Percentiles rank a stretch among this genome's conserved stretches.
These are phyloP conservation scores for Radiomyces spectabilis DNA, from an alignment of 192 early-diverging fungal species.

Conservation along the genomic window DNA sequence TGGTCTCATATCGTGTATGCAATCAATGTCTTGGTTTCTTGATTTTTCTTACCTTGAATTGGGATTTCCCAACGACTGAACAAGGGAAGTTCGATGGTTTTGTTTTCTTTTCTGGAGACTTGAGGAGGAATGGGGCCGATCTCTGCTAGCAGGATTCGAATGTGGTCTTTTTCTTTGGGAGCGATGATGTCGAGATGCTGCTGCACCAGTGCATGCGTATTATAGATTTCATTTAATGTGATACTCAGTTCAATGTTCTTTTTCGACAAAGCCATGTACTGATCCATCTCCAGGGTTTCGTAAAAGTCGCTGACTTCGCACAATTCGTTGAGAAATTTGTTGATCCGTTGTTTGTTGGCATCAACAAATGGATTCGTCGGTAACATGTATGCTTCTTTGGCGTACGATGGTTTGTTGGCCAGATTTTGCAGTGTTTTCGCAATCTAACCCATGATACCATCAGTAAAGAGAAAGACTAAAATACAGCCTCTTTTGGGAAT, in stretches of 20 bases:
- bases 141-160: constrained; percentile 74
- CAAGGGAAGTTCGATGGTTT: constrained; percentile 60
- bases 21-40: neutral
- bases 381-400: constrained; percentile 91
- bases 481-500: too few species aligned
- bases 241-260: constrained; percentile 86
- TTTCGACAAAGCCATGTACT: constrained; percentile 92
- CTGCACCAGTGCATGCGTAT: constrained; percentile 77
- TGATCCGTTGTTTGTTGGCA: constrained; percentile 75
- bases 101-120: constrained; percentile 75
- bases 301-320: constrained; percentile 95
- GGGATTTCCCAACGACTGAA: constrained; percentile 81
- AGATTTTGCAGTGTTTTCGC: constrained; percentile 95
- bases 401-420: constrained; percentile 87
- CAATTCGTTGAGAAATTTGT: constrained; percentile 83
- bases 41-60: constrained; percentile 51
- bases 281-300: constrained; percentile 96
- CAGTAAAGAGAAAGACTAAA: neutral
- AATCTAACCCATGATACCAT: constrained; percentile 31
- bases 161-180: constrained; percentile 72
- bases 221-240: constrained; percentile 91
- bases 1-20: neutral
- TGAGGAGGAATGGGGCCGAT: constrained; percentile 65
- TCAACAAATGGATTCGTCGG: constrained; percentile 87
- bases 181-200: constrained; percentile 78